Evolutionary conservation across 2,329 filamentous ascomycete species (phyloP), one percentile per base, ranked within the genome.

Genomic region (Spiromastix sp.): DNA sequence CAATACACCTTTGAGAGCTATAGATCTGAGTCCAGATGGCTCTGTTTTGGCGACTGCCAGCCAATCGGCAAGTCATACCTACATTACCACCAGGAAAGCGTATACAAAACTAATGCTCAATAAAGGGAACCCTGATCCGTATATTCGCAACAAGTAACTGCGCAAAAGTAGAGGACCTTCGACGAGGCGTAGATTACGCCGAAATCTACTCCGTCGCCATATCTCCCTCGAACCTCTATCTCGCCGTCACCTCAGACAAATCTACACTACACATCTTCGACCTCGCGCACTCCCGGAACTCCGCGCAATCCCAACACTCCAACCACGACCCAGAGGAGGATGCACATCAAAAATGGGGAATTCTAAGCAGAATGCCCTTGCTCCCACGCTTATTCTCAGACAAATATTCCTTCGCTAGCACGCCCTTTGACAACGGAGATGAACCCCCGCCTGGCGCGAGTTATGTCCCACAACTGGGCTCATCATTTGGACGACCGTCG

Each of bases 221-320:
- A 56, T 93, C 84, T 13, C 87, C 87, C 1, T 79, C 79, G 1
- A 83, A 81, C 34, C 74, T 71, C 28, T 72, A 86, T 52, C 71
- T 96, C 8, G 91, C 91, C 17, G 89, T 86, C 42, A 96, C 89
- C 1, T 95, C 87, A 1, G 91, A 98, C 67, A 98, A 96, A 61
- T 87, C 85, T 4, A 98, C 87, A 1, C 69, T 98, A 8, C 91
- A 98, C 59, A 73, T 98, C 24, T 98, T 95, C 54, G 86, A 96
- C 51, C 70, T 95, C 1, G 80, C 81, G 32, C 55, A 59, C 34
- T 59, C 61, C 22, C 50, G 44, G 20, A 55, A 53, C 21, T 39
- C 48, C 22, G 45, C 47, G 3, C 52, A 52, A 39, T 54, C 55
- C 19, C 26, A 37, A 25, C 24, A 37, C 24, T 26, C 36, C 3